Conservation (phyloP, 2,329 filamentous ascomycete species). For the Chrysoporthe cubensis region DNA sequence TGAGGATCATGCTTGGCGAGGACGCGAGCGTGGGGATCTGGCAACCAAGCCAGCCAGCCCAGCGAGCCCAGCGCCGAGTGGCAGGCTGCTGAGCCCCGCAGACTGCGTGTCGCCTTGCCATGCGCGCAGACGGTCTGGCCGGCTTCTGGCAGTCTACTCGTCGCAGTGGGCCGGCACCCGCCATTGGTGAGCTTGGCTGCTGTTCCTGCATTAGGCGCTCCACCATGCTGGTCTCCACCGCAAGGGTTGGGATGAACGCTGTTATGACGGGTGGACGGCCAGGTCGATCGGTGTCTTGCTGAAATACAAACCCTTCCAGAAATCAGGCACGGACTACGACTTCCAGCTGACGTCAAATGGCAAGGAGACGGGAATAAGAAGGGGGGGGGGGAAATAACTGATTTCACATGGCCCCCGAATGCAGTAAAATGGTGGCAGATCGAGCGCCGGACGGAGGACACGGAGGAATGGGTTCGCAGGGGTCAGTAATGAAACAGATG, state of each 20-base stretch:
- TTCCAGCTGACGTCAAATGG: neutral
- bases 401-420: too few species aligned
- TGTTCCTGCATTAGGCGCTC: constrained; percentile 16
- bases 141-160: neutral
- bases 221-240: neutral
- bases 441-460: neutral
- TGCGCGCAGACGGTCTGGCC: neutral
- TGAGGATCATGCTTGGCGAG: neutral
- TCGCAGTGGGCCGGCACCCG: neutral
- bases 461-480: neutral
- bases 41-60: too few species aligned
- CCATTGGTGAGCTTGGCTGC: constrained; percentile 2
- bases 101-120: constrained; percentile 4
- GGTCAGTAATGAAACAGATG: neutral
- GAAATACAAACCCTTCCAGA: neutral
- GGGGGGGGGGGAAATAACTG: too few species aligned
- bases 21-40: too few species aligned
- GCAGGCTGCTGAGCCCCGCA: constrained; percentile 12
- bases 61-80: neutral
- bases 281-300: constrained; percentile 1
- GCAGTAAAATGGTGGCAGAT: too few species aligned
- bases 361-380: neutral
- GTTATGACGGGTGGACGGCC: neutral
- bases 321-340: neutral
- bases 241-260: constrained; percentile 1